phyloP scores from a whole-genome alignment of 345 rosid genomes.

The Aethionema arabicum region DNA sequence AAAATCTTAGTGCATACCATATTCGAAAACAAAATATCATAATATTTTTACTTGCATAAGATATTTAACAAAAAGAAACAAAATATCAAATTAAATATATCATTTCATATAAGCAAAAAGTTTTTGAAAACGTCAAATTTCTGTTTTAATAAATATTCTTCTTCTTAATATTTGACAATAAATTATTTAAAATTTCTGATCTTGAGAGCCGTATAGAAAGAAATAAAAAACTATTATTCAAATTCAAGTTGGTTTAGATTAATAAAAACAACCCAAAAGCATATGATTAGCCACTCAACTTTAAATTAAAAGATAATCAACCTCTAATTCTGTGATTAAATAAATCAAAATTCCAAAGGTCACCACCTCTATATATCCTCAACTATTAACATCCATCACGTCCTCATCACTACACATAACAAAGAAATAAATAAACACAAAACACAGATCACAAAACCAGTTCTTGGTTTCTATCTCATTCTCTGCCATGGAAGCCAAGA shows the following conservation, averaged over 20 bases:
- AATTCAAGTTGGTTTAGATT: slow-evolving; percentile 14
- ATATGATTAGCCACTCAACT: slow-evolving; percentile 20
- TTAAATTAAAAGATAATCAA: neutral
- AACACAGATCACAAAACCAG: slow-evolving; percentile 8
- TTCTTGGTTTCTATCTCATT: slow-evolving; percentile 9
- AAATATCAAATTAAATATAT: too few species aligned
- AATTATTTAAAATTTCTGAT: too few species aligned
- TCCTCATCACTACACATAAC: slow-evolving; percentile 11
- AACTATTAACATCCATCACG: slow-evolving; percentile 9
- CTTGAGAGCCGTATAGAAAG: too few species aligned
- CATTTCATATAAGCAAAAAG: too few species aligned
- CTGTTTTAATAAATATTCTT: too few species aligned
- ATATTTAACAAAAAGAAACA: too few species aligned
- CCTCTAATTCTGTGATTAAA: neutral
- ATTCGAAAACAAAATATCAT: too few species aligned
- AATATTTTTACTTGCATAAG: too few species aligned
- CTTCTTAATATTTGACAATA: too few species aligned
- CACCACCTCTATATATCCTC: slow-evolving; percentile 22
- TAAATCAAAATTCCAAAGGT: slow-evolving; percentile 1
- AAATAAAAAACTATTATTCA: neutral
- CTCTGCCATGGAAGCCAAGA: slow-evolving; percentile 59
- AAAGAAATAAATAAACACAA: slow-evolving; percentile 14
- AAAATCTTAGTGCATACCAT: too few species aligned
- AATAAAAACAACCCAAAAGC: slow-evolving; percentile 5
- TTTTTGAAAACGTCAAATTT: too few species aligned